A percentile compares a stretch with the other conserved stretches of the same genome.
These are phyloP conservation scores for Aspergillus glaucus DNA, from an alignment of 2,329 filamentous ascomycete genomes.

Conservation along the genomic window DNA sequence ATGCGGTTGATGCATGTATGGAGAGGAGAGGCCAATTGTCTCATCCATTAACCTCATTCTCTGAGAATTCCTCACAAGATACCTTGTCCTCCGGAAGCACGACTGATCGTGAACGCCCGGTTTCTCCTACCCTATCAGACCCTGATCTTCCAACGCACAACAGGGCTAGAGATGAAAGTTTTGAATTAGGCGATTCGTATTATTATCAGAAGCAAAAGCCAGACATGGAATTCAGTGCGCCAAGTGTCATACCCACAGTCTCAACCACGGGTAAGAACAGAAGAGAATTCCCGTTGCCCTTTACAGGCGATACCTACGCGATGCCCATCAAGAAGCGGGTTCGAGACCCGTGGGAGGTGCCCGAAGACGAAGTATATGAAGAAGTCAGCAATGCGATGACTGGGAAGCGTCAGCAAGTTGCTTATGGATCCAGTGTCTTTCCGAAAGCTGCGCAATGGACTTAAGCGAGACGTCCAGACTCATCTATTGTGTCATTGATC, in stretches of 20 bases:
- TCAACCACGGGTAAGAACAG: background rate
- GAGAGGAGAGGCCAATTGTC: background rate
- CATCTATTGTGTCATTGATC: too few species aligned
- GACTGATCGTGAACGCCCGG: background rate
- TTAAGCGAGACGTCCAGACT: too few species aligned
- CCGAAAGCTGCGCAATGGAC: background rate
- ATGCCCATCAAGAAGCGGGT: background rate
- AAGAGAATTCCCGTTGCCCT: background rate
- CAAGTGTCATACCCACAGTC: too few species aligned
- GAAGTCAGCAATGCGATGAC: constrained; percentile 13
- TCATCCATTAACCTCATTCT: background rate
- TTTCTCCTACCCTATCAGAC: constrained; percentile 19
- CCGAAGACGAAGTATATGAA: constrained; percentile 17
- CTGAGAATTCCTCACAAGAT: background rate
- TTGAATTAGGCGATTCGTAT: too few species aligned
- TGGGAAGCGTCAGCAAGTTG: constrained; percentile 10
- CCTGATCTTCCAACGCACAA: constrained; percentile 18
- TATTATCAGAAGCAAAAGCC: too few species aligned
- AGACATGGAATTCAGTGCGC: too few species aligned
- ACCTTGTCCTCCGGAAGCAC: background rate
- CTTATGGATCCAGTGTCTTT: constrained; percentile 8
- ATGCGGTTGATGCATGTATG: background rate
- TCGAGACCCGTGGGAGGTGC: constrained; percentile 2
- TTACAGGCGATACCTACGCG: background rate
- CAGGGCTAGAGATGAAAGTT: background rate